phyloP scores from a whole-genome alignment of 2,329 filamentous ascomycete genomes.

The Stylonectria norvegica region DNA sequence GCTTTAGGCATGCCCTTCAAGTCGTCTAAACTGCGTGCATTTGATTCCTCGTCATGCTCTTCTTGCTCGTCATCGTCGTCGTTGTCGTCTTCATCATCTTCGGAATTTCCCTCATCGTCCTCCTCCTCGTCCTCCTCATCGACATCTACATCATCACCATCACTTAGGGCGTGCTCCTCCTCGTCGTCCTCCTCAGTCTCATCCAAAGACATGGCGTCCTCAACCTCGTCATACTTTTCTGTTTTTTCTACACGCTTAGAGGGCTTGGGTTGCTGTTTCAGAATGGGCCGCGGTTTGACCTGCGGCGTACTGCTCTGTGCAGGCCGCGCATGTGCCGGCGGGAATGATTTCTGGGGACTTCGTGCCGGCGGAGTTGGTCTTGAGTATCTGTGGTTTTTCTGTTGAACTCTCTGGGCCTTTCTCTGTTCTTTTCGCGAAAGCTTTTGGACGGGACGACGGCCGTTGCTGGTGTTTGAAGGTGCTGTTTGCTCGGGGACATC shows the following conservation, averaged over 20 bases:
- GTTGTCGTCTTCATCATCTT: conserved; percentile 21
- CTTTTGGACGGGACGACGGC: conserved; percentile 16
- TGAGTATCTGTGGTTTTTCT: conserved; percentile 45
- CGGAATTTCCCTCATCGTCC: conserved; percentile 24
- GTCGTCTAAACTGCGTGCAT: conserved; percentile 24
- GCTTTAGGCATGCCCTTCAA: conserved; percentile 15
- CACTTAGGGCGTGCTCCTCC: conserved; percentile 13
- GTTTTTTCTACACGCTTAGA: not conserved
- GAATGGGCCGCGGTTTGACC: too few relatives aligned
- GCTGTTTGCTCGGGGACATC: conserved; percentile 24
- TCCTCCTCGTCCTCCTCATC: conserved; percentile 29
- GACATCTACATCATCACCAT: conserved; percentile 1
- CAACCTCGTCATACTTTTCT: conserved; percentile 4
- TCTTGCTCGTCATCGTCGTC: conserved; percentile 21
- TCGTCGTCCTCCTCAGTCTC: conserved; percentile 8
- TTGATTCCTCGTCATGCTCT: conserved; percentile 24
- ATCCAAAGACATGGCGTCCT: conserved; percentile 10
- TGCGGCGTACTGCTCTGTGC: too few relatives aligned
- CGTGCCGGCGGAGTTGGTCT: too few relatives aligned
- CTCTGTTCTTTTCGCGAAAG: conserved; percentile 60
- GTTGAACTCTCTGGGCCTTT: conserved; percentile 61
- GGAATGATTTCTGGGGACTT: too few relatives aligned
- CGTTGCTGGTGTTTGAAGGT: conserved; percentile 10
- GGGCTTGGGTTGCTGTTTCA: not conserved
- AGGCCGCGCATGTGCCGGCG: too few relatives aligned